Base-by-base conservation (phyloP, 768 basidiomycete genomes). In the Auricularia heimuer region DNA sequence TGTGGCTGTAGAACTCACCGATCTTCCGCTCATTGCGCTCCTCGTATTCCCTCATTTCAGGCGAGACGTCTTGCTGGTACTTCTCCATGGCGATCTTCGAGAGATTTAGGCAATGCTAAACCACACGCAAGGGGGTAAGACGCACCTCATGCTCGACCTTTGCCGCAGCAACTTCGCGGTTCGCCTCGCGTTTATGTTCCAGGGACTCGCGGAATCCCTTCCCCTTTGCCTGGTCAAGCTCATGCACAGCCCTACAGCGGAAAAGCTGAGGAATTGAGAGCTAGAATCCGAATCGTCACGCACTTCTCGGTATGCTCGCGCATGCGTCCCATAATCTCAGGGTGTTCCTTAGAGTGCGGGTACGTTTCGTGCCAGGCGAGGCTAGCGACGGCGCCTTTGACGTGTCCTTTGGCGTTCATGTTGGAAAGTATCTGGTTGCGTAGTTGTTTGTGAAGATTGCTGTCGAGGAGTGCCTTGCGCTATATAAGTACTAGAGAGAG, bases 331-430 rank as follows among this genome's bases (percentile, higher is more conserved):
- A 60, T 60, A 18, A 60, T 34, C 29, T 60, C 56, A 12, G 56
- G 56, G 29, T 60, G 56, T 18, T 60, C 24, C 6, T 24, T 4
- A n/a, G 56, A 60, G 24, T 60, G 56, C 56, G 24, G 29, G 56
- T 60, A 60, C 24, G 56, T 6, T 18, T 60, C 56, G 56, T 60
- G 56, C 56, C 56, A 60, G 11, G 56, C 56, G 24, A 60, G 56
- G 16, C 16, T 33, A 1, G 56, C 14, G 6, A 60, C 56, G 29
- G 56, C 56, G 11, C 24, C 56, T 35, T 60, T 24, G 14, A 60
- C 56, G 21, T 35, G 21, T 8, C 56, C 56, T 29, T 35, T 24
- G 4, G 56, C 56, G 56, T 60, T 60, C 56, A 60, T 60, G 18
- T 18, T 18, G 39, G 39, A 42, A 8, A 8, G 39, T 42, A 14